Evolutionary conservation across 139 green algal genomes (phyloP).

Genomic region (Pseudopediastrum boryanum): DNA sequence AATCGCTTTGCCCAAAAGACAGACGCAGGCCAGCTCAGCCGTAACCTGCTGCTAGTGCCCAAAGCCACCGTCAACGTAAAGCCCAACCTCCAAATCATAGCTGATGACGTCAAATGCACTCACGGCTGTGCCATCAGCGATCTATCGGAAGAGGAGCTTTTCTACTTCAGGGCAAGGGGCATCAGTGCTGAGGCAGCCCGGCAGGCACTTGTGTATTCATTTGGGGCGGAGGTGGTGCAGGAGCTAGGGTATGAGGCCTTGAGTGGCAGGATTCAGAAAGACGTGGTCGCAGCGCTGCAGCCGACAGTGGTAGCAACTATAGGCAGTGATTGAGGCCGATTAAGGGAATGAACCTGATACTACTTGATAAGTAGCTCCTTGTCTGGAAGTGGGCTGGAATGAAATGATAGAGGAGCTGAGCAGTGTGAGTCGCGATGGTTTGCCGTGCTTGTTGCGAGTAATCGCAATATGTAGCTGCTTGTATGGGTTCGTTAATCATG

Average conservation of each 20-base stretch:
- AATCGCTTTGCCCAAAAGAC: constrained; percentile 93
- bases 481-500: too few species aligned
- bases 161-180: constrained; percentile 95
- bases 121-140: constrained; percentile 96
- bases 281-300: constrained; percentile 24
- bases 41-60: constrained; percentile 94
- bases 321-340: too few species aligned
- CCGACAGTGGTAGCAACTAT: constrained; percentile 9
- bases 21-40: constrained; percentile 92
- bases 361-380: too few species aligned
- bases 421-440: too few species aligned
- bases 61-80: constrained; percentile 96
- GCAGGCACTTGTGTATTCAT: constrained; percentile 86
- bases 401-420: too few species aligned
- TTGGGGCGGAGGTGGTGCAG: constrained; percentile 87
- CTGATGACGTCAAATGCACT: constrained; percentile 99
- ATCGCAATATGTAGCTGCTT: too few species aligned
- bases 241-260: constrained; percentile 24
- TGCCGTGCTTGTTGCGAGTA: too few species aligned
- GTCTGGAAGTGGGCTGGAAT: too few species aligned
- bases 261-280: constrained; percentile 21
- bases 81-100: constrained; percentile 98
- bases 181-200: constrained; percentile 76
- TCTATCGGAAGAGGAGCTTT: constrained; percentile 97
- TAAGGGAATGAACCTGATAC: too few species aligned